These are phyloP conservation scores for Taiozyma onychis DNA, from an alignment of 1,139 yeast genomes.

Conservation along the genomic window DNA sequence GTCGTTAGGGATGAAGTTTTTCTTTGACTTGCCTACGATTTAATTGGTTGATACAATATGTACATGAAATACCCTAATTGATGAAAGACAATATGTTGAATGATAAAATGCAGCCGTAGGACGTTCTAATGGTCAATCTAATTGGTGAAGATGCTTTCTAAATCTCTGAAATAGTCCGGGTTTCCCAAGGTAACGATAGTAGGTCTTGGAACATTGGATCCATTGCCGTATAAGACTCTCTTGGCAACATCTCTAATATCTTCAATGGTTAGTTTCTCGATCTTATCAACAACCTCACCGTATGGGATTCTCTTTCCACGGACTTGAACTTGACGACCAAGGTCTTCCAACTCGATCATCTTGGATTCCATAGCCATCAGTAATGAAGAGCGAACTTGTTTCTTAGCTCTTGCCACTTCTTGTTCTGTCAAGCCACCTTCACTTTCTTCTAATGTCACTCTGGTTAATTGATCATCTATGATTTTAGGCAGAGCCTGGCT, in stretches of 20 bases:
- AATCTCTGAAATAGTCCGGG: slow-evolving; percentile 35
- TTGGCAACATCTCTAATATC: slow-evolving; percentile 76
- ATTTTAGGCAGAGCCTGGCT: slow-evolving; percentile 81
- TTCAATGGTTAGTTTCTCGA: slow-evolving; percentile 56
- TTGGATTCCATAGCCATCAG: slow-evolving; percentile 92
- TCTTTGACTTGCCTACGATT: slow-evolving; percentile 10
- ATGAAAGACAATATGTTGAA: not conserved
- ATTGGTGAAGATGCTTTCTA: not conserved
- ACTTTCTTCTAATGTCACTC: slow-evolving; percentile 41
- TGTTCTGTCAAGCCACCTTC: slow-evolving; percentile 53
- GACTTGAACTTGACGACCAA: slow-evolving; percentile 91
- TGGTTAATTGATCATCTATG: slow-evolving; percentile 68
- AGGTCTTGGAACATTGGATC: slow-evolving; percentile 57
- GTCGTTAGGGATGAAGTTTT: slow-evolving; percentile 23
- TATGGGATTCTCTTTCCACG: slow-evolving; percentile 77
- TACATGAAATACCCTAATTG: not conserved
- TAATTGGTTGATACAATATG: not conserved
- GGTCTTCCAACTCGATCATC: slow-evolving; percentile 86
- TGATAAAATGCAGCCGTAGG: not conserved
- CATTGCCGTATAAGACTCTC: slow-evolving; percentile 67
- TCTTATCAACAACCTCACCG: slow-evolving; percentile 75
- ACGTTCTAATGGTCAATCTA: not conserved
- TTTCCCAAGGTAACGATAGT: slow-evolving; percentile 89
- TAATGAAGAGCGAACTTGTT: slow-evolving; percentile 82
- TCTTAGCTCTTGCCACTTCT: slow-evolving; percentile 87